These are phyloP conservation scores for Bryum argenteum DNA, from an alignment of 225 moss, liverwort and hornwort genomes.

Conservation along the genomic window DNA sequence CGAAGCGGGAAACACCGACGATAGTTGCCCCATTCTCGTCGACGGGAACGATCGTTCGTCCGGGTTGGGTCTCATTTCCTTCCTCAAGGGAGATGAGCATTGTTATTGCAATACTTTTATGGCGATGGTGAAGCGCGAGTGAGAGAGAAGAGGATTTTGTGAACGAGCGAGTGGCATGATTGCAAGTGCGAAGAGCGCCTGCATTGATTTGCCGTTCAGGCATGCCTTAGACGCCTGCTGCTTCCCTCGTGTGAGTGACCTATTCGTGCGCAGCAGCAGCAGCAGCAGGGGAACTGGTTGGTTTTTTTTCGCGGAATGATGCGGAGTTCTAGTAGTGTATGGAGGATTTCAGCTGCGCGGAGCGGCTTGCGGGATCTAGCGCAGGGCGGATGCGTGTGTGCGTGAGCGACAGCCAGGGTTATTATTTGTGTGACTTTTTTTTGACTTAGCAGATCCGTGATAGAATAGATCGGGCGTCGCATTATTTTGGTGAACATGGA, in stretches of 20 bases:
- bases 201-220: slow-evolving; percentile 20
- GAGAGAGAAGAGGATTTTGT: background rate
- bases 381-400: slow-evolving; percentile 25
- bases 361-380: slow-evolving; percentile 19
- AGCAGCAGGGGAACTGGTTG: background rate
- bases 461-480: background rate
- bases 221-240: slow-evolving; percentile 27
- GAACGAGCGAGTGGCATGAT: slow-evolving; percentile 10
- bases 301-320: slow-evolving; percentile 27
- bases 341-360: slow-evolving; percentile 45
- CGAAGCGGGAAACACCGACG: background rate
- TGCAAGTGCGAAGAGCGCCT: slow-evolving; percentile 22
- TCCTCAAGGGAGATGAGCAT: background rate
- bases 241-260: slow-evolving; percentile 39
- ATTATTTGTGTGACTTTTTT: background rate
- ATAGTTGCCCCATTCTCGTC: background rate
- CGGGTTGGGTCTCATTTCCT: background rate
- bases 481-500: slow-evolving; percentile 38
- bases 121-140: slow-evolving; percentile 27
- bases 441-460: slow-evolving; percentile 22
- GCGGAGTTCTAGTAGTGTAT: slow-evolving; percentile 32
- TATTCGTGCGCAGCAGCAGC: background rate
- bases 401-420: slow-evolving; percentile 15
- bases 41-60: background rate
- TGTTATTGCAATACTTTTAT: background rate